phyloP scores from a whole-genome alignment of 1,139 yeast genomes.

The Neolecta irregularis region DNA sequence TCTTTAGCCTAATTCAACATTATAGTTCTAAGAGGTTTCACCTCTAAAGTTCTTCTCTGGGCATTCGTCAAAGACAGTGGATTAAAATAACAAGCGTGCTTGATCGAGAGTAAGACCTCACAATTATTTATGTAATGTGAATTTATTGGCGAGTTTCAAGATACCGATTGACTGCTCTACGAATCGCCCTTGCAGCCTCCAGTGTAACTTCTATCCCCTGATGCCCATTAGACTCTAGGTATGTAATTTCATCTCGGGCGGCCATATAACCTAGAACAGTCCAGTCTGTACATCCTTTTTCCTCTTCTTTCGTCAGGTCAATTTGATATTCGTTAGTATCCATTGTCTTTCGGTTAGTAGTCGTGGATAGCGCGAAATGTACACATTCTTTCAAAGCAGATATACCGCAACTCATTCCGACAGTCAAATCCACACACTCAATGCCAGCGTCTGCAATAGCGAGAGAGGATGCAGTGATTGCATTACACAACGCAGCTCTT shows the following conservation, averaged over 20 bases:
- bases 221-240: conserved; percentile 2
- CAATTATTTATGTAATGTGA: no score
- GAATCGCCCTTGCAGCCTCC: no score
- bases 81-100: no score
- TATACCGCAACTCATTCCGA: conserved; percentile 25
- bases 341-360: conserved; percentile 5
- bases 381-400: not conserved
- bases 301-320: conserved; percentile 3
- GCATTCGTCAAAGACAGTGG: no score
- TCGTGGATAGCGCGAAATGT: not conserved
- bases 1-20: no score
- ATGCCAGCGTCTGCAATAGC: conserved; percentile 77
- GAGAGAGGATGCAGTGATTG: conserved; percentile 45
- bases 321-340: conserved; percentile 3
- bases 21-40: no score
- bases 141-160: no score
- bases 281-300: conserved; percentile 8
- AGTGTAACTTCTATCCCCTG: no score
- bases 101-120: no score
- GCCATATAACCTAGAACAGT: conserved; percentile 39
- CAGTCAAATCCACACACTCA: conserved; percentile 60
- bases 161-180: no score
- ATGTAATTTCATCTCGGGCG: conserved; percentile 36
- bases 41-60: no score
- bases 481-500: conserved; percentile 19